Evolutionary conservation across 2,329 filamentous ascomycete species (phyloP).

Genomic region (Monilinia polystroma): DNA sequence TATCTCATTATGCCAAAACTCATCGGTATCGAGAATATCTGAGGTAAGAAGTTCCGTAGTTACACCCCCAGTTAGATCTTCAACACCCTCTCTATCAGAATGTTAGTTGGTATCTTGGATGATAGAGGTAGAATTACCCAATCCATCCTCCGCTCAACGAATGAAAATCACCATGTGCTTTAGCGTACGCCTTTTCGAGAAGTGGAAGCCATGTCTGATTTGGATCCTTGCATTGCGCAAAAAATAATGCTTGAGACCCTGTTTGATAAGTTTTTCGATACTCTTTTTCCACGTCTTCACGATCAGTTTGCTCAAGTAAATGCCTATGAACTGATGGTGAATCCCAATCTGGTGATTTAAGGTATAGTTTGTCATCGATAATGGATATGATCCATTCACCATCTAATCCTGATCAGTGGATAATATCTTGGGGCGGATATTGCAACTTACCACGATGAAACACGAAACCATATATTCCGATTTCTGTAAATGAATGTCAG

Average conservation of each 20-base stretch:
- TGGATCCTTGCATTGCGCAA: constrained; percentile 70
- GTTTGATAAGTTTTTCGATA: constrained; percentile 52
- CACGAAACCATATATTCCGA: constrained; percentile 87
- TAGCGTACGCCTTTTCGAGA: constrained; percentile 80
- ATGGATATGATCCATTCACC: constrained; percentile 92
- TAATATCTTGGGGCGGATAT: background rate
- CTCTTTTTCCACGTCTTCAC: constrained; percentile 68
- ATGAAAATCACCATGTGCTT: constrained; percentile 77
- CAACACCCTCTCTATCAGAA: constrained; percentile 48
- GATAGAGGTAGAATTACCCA: constrained; percentile 33
- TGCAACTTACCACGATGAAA: constrained; percentile 60
- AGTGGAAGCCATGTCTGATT: constrained; percentile 83
- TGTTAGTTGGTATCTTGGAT: constrained; percentile 21
- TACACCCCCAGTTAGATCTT: constrained; percentile 65
- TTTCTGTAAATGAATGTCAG: constrained; percentile 42
- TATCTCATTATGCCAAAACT: constrained; percentile 81
- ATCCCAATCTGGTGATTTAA: constrained; percentile 80
- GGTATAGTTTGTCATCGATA: constrained; percentile 85
- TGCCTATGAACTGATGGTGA: constrained; percentile 73
- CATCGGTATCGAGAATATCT: constrained; percentile 74
- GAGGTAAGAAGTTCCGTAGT: constrained; percentile 69
- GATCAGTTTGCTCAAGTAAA: constrained; percentile 72
- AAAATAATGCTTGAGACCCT: constrained; percentile 74
- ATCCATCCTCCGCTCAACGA: constrained; percentile 70
- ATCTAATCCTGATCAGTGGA: constrained; percentile 46